phyloP scores from a whole-genome alignment of 345 rosid genomes.

The Brassica nigra region DNA sequence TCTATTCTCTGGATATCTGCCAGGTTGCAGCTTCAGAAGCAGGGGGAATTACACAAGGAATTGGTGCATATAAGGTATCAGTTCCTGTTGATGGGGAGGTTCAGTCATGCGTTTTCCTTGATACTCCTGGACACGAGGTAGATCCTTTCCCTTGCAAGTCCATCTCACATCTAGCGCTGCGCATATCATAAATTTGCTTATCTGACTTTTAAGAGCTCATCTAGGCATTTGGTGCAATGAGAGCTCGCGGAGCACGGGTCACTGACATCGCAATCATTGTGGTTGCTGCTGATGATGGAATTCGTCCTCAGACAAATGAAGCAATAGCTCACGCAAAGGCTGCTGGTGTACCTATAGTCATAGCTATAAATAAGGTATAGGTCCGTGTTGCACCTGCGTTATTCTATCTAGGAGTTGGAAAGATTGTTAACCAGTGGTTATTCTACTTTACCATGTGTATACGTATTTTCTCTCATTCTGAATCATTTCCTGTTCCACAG shows the following conservation, averaged over 20 bases:
- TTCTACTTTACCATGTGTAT: slow-evolving; percentile 27
- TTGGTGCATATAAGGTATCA: slow-evolving; percentile 86
- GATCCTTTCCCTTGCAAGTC: slow-evolving; percentile 24
- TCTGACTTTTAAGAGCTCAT: slow-evolving; percentile 38
- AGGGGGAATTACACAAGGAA: slow-evolving; percentile 98
- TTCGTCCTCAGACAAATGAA: slow-evolving; percentile 97
- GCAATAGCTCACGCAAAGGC: slow-evolving; percentile 99
- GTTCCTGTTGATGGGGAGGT: slow-evolving; percentile 81
- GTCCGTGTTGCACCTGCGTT: slow-evolving; percentile 9
- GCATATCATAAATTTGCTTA: slow-evolving; percentile 28
- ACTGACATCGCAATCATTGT: slow-evolving; percentile 95
- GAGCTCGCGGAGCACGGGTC: slow-evolving; percentile 98
- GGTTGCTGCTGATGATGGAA: slow-evolving; percentile 99
- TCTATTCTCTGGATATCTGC: slow-evolving; percentile 39
- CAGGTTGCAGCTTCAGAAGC: slow-evolving; percentile 98
- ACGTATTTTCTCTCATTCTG: slow-evolving; percentile 23
- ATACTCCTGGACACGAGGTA: slow-evolving; percentile 99
- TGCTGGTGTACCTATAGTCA: slow-evolving; percentile 90
- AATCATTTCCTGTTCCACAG: slow-evolving; percentile 54
- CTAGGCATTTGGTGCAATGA: slow-evolving; percentile 99
- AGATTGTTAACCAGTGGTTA: slow-evolving; percentile 19
- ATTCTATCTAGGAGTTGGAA: slow-evolving; percentile 13
- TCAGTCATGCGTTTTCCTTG: slow-evolving; percentile 91
- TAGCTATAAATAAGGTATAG: slow-evolving; percentile 88
- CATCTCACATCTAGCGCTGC: neutral